Evolutionary conservation across 805 yeast genomes (phyloP).

Genomic region (Starmerella bombicola): DNA sequence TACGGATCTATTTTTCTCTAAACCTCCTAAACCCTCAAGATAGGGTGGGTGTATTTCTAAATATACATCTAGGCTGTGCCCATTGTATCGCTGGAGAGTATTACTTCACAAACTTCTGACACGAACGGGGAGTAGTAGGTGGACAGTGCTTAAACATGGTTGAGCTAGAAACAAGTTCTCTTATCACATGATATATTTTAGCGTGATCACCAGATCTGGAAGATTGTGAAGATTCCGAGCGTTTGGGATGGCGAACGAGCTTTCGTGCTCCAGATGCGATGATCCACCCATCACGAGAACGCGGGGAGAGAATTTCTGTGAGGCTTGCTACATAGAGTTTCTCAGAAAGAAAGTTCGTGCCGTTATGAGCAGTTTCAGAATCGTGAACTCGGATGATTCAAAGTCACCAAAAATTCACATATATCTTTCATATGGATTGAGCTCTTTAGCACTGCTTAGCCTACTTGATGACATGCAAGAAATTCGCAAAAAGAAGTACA

Average conservation of each 20-base stretch:
- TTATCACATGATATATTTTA: too few species aligned
- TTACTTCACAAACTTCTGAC: too few species aligned
- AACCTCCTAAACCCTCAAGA: not conserved
- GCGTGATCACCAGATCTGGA: too few species aligned
- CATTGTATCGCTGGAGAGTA: not conserved
- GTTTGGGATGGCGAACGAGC: too few species aligned
- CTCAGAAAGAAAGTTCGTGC: conserved; percentile 70
- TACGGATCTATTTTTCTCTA: not conserved
- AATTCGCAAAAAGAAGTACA: conserved; percentile 50
- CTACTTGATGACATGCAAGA: conserved; percentile 46
- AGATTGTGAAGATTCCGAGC: too few species aligned
- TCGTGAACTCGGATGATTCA: conserved; percentile 40
- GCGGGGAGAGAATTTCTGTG: conserved; percentile 55
- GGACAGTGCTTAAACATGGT: too few species aligned
- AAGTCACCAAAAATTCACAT: conserved; percentile 29
- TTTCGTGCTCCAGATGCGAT: conserved; percentile 18
- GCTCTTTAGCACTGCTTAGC: conserved; percentile 59
- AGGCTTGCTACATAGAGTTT: conserved; percentile 54
- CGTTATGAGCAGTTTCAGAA: conserved; percentile 68
- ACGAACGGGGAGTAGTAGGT: too few species aligned
- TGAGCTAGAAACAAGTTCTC: too few species aligned
- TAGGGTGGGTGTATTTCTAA: too few species aligned
- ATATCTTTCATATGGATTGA: conserved; percentile 50
- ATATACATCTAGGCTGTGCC: not conserved
- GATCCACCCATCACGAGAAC: conserved; percentile 3